These are phyloP conservation scores for Neofusicoccum sp. DNA, from an alignment of 2,329 filamentous ascomycete species.

Conservation along the genomic window DNA sequence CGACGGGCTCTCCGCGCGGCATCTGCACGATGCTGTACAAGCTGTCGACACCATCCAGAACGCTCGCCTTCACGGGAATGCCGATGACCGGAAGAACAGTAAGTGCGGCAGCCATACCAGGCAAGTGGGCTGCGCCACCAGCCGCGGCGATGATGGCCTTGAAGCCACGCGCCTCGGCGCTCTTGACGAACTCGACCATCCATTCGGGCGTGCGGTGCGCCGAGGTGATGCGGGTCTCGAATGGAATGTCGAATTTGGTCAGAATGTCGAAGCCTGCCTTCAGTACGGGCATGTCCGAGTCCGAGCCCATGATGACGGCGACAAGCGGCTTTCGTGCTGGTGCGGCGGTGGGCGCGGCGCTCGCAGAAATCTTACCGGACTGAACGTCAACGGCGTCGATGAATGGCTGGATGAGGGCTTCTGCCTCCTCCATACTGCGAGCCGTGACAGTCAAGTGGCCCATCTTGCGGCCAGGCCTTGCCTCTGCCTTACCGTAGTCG, in stretches of 20 bases:
- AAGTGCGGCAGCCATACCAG: slow-evolving; percentile 55
- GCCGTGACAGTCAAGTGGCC: slow-evolving; percentile 87
- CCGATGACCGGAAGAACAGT: slow-evolving; percentile 55
- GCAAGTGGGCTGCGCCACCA: slow-evolving; percentile 55
- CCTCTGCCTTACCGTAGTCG: slow-evolving; percentile 85
- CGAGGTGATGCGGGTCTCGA: slow-evolving; percentile 74
- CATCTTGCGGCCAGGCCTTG: slow-evolving; percentile 89
- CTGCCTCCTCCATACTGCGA: slow-evolving; percentile 67
- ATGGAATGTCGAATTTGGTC: slow-evolving; percentile 70
- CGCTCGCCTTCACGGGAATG: slow-evolving; percentile 52
- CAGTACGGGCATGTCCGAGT: slow-evolving; percentile 73
- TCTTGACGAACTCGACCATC: slow-evolving; percentile 49
- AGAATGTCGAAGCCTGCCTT: slow-evolving; percentile 68
- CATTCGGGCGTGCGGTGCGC: slow-evolving; percentile 59
- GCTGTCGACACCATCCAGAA: slow-evolving; percentile 54
- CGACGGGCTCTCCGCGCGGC: slow-evolving; percentile 50
- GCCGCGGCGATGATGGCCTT: slow-evolving; percentile 53
- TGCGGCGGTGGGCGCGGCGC: slow-evolving; percentile 26
- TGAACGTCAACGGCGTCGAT: slow-evolving; percentile 66
- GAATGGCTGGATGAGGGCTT: slow-evolving; percentile 68
- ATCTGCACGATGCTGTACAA: slow-evolving; percentile 56
- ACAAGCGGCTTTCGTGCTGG: slow-evolving; percentile 58
- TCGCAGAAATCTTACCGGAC: slow-evolving; percentile 42
- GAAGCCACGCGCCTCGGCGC: slow-evolving; percentile 41
- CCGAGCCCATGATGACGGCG: slow-evolving; percentile 81